A percentile compares a stretch with the other conserved stretches of the same genome.
Conservation (phyloP, 1,284 basidiomycete species). For the Ustilago sp. region DNA sequence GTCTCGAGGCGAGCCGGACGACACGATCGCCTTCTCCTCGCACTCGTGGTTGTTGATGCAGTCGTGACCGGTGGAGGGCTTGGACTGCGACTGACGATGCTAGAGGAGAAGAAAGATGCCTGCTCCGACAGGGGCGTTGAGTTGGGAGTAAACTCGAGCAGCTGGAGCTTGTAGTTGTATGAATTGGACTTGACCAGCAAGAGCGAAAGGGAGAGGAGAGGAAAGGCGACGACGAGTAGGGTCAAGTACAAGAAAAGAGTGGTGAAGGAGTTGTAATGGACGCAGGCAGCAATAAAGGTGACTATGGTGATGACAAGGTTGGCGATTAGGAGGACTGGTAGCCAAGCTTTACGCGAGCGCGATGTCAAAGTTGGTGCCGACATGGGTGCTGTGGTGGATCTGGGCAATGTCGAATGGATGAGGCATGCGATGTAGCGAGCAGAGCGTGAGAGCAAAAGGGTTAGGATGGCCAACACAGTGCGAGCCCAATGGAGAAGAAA, state of each 20-base stretch:
- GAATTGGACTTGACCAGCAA: constrained; percentile 6
- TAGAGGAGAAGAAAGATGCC: not conserved
- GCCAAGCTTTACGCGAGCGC: constrained; percentile 20
- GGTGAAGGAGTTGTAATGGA: constrained; percentile 41
- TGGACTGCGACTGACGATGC: constrained; percentile 2
- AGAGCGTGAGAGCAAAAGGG: constrained; percentile 1
- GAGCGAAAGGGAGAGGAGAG: constrained; percentile 31
- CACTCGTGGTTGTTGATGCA: not conserved
- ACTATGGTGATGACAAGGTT: constrained; percentile 18
- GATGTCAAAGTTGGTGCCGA: not conserved
- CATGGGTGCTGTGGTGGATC: not conserved
- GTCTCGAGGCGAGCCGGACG: constrained; percentile 5
- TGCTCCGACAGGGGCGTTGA: constrained; percentile 11
- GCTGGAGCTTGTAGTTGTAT: constrained; percentile 17
- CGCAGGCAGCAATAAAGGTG: constrained; percentile 35
- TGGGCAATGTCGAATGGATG: not conserved
- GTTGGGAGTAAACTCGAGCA: constrained; percentile 10
- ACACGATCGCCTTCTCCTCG: constrained; percentile 12
- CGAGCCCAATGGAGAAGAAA: not conserved
- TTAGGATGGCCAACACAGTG: not conserved
- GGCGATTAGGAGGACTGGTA: constrained; percentile 18
- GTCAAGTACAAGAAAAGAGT: constrained; percentile 42
- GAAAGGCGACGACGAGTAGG: constrained; percentile 32
- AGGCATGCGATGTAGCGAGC: constrained; percentile 1
- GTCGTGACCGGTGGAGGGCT: not conserved